Base-by-base conservation (phyloP, 176 grass and related monocot species). In the Triticum dicoccoides region DNA sequence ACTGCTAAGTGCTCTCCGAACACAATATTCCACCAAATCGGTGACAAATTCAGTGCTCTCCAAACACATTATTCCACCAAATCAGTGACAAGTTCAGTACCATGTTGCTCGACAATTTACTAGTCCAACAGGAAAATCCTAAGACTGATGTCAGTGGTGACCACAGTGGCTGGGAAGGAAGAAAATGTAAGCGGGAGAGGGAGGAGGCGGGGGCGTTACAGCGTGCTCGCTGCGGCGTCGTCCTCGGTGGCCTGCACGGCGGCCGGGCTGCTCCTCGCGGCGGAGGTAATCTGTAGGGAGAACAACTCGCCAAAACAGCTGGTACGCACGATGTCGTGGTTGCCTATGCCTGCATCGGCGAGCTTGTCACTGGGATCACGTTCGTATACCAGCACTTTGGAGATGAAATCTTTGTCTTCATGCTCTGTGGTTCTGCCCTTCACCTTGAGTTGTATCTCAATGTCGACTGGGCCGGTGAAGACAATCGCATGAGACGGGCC, bases 191-290 rank as follows among this genome's bases (percentile, higher is more conserved):
- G 35, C 35, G 38, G 38, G 38, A 1, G 25, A 27, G 25, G 25
- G 25, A 27, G 25, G 25, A 27, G 25, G 25, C 25, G 38, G 2
- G 38, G 35, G 25, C 80, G 82, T 89, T 65, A 98, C 25, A 27
- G 25, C 88, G 95, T 98, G 90, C 96, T 98, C 0, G 91, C 87
- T 33, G 93, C 91, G 74, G 90, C 93, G 86, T 98, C 96, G 88
- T 98, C 96, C 86, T 98, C 94, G 83, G 96, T 98, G 74, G 96
- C 96, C 89, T 98, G 96, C 86, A 98, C 93, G 33, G 93, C 93
- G 5, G 86, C 88, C 2, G 96, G 94, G 70, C 86, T 95, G 88
- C 93, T n/a, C n/a, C n/a, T n/a, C n/a, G n/a, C n/a, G 8, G 9
- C 61, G 10, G 61, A 27, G 61, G 61, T 64, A 11, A 64, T 0